Evolutionary conservation across 1,284 basidiomycete species (phyloP).

Genomic region (Cronartium ribicola): DNA sequence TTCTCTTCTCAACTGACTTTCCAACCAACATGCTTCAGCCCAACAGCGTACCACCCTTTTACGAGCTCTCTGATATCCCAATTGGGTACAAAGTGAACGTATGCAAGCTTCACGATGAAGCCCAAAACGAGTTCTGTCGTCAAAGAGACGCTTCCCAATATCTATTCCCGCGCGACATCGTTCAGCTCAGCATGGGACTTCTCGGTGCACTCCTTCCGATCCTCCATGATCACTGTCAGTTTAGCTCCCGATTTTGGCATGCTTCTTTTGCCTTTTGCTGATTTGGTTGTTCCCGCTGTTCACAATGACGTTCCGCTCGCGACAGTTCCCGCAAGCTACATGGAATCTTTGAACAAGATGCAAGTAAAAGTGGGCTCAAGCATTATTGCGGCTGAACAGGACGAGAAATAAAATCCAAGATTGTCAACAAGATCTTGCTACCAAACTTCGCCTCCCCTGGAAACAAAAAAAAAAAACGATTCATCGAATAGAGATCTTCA

Average conservation of each 20-base stretch:
- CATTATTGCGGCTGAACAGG: too few relatives aligned
- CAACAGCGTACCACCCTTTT: background rate
- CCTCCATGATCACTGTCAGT: constrained; percentile 40
- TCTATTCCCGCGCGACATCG: constrained; percentile 19
- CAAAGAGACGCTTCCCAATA: constrained; percentile 17
- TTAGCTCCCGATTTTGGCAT: background rate
- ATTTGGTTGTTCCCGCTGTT: background rate
- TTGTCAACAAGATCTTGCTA: too few relatives aligned
- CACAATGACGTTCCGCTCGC: background rate
- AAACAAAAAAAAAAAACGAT: too few relatives aligned
- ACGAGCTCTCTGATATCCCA: constrained; percentile 15
- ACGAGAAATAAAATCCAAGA: background rate
- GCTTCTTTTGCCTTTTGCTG: background rate
- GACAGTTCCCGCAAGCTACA: constrained; percentile 34
- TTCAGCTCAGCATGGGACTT: constrained; percentile 29
- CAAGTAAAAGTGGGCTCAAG: constrained; percentile 8
- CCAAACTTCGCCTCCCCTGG: too few relatives aligned
- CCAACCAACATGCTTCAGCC: background rate
- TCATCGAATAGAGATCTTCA: too few relatives aligned
- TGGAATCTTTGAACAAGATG: constrained; percentile 35
- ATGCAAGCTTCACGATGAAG: constrained; percentile 26
- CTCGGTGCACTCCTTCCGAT: constrained; percentile 14
- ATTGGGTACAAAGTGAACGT: constrained; percentile 24
- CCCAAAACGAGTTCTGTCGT: constrained; percentile 26
- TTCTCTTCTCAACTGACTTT: background rate